Percentiles rank a stretch among this genome's conserved stretches.
Conservation (phyloP, 495 filamentous ascomycete genomes). For the Halenospora varia region DNA sequence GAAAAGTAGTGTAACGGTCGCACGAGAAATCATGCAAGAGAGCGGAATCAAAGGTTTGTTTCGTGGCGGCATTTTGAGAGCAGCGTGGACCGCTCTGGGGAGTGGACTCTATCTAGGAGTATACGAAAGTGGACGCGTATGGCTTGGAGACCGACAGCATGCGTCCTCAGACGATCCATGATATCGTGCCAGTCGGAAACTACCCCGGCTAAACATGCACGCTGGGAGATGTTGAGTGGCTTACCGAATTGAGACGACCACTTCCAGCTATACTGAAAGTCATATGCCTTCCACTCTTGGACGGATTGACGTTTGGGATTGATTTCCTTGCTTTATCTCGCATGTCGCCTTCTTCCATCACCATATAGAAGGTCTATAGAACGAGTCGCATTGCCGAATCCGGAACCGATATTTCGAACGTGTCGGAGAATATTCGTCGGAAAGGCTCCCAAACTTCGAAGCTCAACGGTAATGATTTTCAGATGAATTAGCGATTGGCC, state of each 20-base stretch:
- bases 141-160: conserved; percentile 41
- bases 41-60: conserved; percentile 72
- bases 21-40: conserved; percentile 53
- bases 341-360: neutral
- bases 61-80: conserved; percentile 68
- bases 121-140: conserved; percentile 76
- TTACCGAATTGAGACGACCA: neutral
- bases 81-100: conserved; percentile 76
- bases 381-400: neutral
- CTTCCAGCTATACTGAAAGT: neutral
- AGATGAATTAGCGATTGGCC: neutral
- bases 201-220: neutral
- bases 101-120: conserved; percentile 81
- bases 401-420: neutral
- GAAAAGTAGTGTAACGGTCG: conserved; percentile 49
- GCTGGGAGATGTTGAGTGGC: neutral
- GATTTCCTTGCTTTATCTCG: neutral
- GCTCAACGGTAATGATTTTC: neutral
- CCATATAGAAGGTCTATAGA: neutral
- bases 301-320: neutral
- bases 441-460: neutral
- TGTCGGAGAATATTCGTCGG: neutral
- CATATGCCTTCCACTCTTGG: neutral
- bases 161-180: neutral
- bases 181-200: neutral